Evolutionary conservation across 176 grass and related monocot genomes (phyloP).

Genomic region (Areca catechu): DNA sequence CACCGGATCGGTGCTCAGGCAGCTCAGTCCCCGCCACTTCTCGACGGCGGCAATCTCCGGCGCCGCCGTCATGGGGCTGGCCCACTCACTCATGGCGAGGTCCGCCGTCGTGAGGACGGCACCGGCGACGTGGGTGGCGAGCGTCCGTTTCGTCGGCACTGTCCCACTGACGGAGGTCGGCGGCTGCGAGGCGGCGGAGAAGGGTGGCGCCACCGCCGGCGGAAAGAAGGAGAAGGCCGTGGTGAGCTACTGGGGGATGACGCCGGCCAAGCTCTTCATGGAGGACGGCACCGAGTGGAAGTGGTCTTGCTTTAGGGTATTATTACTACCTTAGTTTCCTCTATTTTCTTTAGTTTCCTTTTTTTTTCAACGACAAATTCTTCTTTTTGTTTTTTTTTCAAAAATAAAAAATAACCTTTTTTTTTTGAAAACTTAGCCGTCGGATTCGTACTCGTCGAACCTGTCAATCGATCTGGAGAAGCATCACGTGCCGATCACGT

Average conservation of each 20-base stretch:
- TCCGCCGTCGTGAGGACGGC: conserved; percentile 9
- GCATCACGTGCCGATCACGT: conserved; percentile 46
- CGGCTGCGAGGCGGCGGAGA: conserved; percentile 14
- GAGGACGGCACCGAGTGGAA: conserved; percentile 74
- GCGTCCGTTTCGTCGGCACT: too few species aligned
- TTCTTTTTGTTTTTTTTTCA: too few species aligned
- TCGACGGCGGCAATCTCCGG: not conserved
- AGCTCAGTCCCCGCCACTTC: conserved; percentile 12
- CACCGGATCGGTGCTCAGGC: conserved; percentile 33
- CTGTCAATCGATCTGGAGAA: conserved; percentile 42
- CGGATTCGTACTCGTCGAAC: conserved; percentile 45
- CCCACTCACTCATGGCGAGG: not conserved
- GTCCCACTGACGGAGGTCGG: not conserved
- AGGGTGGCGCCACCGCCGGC: not conserved
- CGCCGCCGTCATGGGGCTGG: conserved; percentile 9
- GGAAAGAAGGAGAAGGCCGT: conserved; percentile 15
- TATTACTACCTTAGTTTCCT: too few species aligned
- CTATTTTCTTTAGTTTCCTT: too few species aligned
- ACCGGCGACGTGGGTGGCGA: conserved; percentile 7
- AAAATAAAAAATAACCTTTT: too few species aligned
- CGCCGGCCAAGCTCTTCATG: conserved; percentile 33
- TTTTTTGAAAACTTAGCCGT: conserved; percentile 23
- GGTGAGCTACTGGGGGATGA: conserved; percentile 65
- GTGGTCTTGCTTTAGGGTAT: conserved; percentile 80
- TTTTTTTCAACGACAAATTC: too few species aligned